A percentile compares a stretch with the other conserved stretches of the same genome.
Evolutionary conservation across 2,329 filamentous ascomycete genomes (phyloP).

Genomic region (Paraphoma chrysanthemicola): DNA sequence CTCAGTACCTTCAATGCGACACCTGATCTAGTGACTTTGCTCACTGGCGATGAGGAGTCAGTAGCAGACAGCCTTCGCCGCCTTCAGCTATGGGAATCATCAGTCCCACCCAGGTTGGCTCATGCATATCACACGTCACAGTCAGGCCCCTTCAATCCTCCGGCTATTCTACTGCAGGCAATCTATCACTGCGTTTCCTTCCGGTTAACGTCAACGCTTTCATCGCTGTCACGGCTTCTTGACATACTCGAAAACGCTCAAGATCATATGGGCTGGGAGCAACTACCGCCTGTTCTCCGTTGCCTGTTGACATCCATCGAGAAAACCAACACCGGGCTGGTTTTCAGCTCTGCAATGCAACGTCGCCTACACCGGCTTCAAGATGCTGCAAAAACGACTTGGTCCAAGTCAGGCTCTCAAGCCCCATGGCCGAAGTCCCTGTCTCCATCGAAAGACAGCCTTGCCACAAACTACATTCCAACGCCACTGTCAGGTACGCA

Average conservation of each 20-base stretch:
- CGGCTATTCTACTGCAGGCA: slow-evolving; percentile 35
- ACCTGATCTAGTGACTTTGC: slow-evolving; percentile 40
- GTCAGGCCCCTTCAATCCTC: slow-evolving; percentile 28
- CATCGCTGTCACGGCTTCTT: slow-evolving; percentile 23
- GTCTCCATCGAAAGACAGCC: background rate
- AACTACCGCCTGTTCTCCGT: slow-evolving; percentile 36
- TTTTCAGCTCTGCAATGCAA: slow-evolving; percentile 19
- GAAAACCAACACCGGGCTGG: slow-evolving; percentile 17
- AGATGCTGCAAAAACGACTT: slow-evolving; percentile 16
- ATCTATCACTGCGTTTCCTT: slow-evolving; percentile 34
- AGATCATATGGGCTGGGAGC: slow-evolving; percentile 27
- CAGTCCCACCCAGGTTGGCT: slow-evolving; percentile 32
- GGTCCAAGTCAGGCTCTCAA: slow-evolving; percentile 4
- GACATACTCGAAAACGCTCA: slow-evolving; percentile 34
- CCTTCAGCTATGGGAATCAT: slow-evolving; percentile 47
- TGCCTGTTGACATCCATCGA: slow-evolving; percentile 32
- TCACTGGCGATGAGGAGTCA: slow-evolving; percentile 18
- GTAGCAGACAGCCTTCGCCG: slow-evolving; percentile 41
- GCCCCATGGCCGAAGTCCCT: slow-evolving; percentile 1
- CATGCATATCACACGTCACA: slow-evolving; percentile 21
- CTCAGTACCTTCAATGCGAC: slow-evolving; percentile 63
- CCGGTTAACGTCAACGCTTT: slow-evolving; percentile 26
- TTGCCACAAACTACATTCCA: slow-evolving; percentile 18
- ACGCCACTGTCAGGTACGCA: slow-evolving; percentile 10
- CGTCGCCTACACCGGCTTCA: slow-evolving; percentile 26